A percentile compares a stretch with the other conserved stretches of the same genome.
phyloP scores from a whole-genome alignment of 129 eudicot species.

The Cynara cardunculus region DNA sequence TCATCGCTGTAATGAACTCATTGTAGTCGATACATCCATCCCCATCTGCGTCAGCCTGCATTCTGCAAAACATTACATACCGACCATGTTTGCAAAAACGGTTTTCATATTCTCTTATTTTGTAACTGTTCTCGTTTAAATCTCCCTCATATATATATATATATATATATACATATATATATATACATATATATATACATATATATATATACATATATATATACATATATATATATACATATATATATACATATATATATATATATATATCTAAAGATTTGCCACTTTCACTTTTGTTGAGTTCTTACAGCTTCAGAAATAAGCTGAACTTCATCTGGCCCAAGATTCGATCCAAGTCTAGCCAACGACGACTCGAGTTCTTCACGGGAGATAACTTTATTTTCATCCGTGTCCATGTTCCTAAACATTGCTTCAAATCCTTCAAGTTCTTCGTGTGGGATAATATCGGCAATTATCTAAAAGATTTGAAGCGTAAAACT shows the following conservation, averaged over 20 bases:
- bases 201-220: too few species aligned
- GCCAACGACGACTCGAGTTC: slow-evolving; percentile 64
- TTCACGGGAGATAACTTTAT: slow-evolving; percentile 61
- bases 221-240: too few species aligned
- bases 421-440: slow-evolving; percentile 67
- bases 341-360: slow-evolving; percentile 67
- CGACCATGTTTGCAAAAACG: not conserved
- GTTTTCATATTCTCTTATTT: too few species aligned
- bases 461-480: slow-evolving; percentile 65
- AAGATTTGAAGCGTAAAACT: slow-evolving; percentile 1
- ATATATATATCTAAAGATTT: not conserved
- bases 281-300: not conserved
- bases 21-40: slow-evolving; percentile 67
- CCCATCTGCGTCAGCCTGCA: slow-evolving; percentile 86
- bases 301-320: slow-evolving; percentile 74
- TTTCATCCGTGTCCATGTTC: slow-evolving; percentile 61
- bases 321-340: slow-evolving; percentile 50
- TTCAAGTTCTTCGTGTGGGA: slow-evolving; percentile 64
- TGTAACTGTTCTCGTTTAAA: too few species aligned
- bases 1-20: slow-evolving; percentile 79
- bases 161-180: too few species aligned
- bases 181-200: too few species aligned
- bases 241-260: not conserved
- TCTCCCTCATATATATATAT: too few species aligned
- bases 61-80: not conserved